Percentiles rank a stretch among this genome's conserved stretches.
Evolutionary conservation across 1,139 yeast species (phyloP).

Genomic region (Taphrina wiesneri): DNA sequence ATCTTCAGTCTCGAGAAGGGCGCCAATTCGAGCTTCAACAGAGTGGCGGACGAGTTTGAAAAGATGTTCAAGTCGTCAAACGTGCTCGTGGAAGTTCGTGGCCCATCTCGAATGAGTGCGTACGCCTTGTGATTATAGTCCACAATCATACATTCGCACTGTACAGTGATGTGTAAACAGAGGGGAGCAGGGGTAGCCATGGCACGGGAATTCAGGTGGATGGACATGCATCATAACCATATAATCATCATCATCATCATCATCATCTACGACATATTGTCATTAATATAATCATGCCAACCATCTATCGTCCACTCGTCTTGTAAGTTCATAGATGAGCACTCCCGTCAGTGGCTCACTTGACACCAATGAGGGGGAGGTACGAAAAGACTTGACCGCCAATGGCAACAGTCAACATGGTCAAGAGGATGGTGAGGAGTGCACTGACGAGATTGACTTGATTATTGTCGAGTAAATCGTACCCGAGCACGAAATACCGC

Average conservation of each 20-base stretch:
- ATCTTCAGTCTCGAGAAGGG: constrained; percentile 36
- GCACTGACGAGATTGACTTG: constrained; percentile 51
- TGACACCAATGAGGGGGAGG: background rate
- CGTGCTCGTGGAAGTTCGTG: constrained; percentile 10
- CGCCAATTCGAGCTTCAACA: constrained; percentile 24
- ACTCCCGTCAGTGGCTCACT: no score
- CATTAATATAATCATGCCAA: background rate
- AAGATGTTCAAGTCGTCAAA: background rate
- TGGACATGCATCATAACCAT: background rate
- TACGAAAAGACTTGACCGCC: background rate
- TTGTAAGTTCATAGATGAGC: no score
- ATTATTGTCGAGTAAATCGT: constrained; percentile 48
- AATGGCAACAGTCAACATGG: constrained; percentile 41
- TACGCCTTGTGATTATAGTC: background rate
- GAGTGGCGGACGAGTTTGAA: constrained; percentile 32
- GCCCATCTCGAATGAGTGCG: constrained; percentile 7
- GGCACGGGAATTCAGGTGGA: background rate
- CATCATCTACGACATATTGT: background rate
- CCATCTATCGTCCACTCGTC: no score
- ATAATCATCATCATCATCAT: background rate
- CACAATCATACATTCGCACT: background rate
- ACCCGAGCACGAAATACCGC: background rate
- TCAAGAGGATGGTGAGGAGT: constrained; percentile 43
- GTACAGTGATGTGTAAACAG: background rate
- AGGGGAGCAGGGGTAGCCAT: background rate